These are phyloP conservation scores for Orbilia blumenaviensis DNA, from an alignment of 2,329 filamentous ascomycete species.

Conservation along the genomic window DNA sequence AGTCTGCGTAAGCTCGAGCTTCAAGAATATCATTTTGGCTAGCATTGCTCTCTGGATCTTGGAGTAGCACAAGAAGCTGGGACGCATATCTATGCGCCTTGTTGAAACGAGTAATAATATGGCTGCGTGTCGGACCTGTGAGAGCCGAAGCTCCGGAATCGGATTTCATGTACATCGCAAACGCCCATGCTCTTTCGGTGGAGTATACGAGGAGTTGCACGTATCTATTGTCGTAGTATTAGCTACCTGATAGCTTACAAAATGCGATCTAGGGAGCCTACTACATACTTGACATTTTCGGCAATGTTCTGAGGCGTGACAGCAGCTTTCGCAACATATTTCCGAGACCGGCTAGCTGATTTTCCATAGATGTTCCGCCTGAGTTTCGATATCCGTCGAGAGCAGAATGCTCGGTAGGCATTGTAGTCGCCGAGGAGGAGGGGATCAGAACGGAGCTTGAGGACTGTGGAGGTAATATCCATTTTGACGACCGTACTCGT, in stretches of 20 bases:
- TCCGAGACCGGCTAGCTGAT: constrained; percentile 80
- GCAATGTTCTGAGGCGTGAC: constrained; percentile 79
- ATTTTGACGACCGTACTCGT: constrained; percentile 64
- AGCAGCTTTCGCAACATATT: constrained; percentile 76
- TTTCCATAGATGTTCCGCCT: constrained; percentile 85
- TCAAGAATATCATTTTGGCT: constrained; percentile 78
- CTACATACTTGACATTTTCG: constrained; percentile 75
- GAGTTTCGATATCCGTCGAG: constrained; percentile 80
- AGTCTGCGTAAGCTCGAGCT: constrained; percentile 81
- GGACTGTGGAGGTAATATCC: constrained; percentile 88
- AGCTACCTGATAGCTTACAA: neutral
- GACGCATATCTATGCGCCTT: constrained; percentile 79
- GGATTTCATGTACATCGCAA: constrained; percentile 93
- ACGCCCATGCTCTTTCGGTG: constrained; percentile 90
- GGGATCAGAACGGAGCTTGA: constrained; percentile 80
- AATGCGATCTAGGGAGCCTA: neutral
- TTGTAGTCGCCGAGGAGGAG: constrained; percentile 89
- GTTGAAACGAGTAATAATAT: constrained; percentile 85
- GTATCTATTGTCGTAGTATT: constrained; percentile 67
- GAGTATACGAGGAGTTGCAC: constrained; percentile 81
- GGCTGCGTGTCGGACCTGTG: constrained; percentile 79
- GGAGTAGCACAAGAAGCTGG: constrained; percentile 73
- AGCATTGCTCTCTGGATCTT: constrained; percentile 72
- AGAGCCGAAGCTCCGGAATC: constrained; percentile 78
- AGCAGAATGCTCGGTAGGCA: constrained; percentile 81